Conservation (phyloP, 768 basidiomycete species). For the Saitozyma sp. region DNA sequence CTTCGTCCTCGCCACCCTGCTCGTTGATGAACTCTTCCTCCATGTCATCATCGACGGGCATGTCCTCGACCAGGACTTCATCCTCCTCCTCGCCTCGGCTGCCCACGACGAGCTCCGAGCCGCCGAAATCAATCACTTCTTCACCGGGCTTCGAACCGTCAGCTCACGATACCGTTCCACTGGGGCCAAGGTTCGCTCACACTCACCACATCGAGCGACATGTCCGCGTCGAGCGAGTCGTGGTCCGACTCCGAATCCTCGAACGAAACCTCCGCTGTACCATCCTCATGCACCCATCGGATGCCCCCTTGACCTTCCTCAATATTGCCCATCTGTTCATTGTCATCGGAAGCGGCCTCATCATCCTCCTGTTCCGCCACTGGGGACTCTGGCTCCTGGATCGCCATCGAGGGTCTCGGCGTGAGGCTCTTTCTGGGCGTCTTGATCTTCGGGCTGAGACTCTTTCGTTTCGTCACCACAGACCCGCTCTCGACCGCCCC, state of each 20-base stretch:
- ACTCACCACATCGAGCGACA: slow-evolving; percentile 42
- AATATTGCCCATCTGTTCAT: slow-evolving; percentile 15
- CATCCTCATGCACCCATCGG: slow-evolving; percentile 33
- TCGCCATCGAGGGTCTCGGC: slow-evolving; percentile 6
- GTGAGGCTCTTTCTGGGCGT: slow-evolving; percentile 18
- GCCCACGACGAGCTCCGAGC: not conserved
- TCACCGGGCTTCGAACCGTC: slow-evolving; percentile 8
- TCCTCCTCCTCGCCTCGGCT: not conserved
- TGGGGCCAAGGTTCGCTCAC: not conserved
- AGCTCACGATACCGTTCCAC: not conserved
- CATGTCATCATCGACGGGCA: slow-evolving; percentile 18
- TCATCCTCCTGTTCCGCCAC: slow-evolving; percentile 9
- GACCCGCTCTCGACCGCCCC: slow-evolving; percentile 34
- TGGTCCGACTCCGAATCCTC: slow-evolving; percentile 61
- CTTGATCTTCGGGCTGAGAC: slow-evolving; percentile 24
- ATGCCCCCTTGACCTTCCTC: slow-evolving; percentile 8
- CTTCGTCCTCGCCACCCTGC: slow-evolving; percentile 6
- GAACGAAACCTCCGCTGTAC: slow-evolving; percentile 52
- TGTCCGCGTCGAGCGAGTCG: slow-evolving; percentile 54
- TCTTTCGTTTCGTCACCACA: slow-evolving; percentile 32
- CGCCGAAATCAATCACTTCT: not conserved
- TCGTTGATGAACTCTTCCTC: slow-evolving; percentile 19
- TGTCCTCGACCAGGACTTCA: slow-evolving; percentile 6
- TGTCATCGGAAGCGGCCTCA: slow-evolving; percentile 1
- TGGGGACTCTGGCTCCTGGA: slow-evolving; percentile 7